Evolutionary conservation across 202 grass and related monocot genomes (phyloP).

Genomic region (Setaria italica): DNA sequence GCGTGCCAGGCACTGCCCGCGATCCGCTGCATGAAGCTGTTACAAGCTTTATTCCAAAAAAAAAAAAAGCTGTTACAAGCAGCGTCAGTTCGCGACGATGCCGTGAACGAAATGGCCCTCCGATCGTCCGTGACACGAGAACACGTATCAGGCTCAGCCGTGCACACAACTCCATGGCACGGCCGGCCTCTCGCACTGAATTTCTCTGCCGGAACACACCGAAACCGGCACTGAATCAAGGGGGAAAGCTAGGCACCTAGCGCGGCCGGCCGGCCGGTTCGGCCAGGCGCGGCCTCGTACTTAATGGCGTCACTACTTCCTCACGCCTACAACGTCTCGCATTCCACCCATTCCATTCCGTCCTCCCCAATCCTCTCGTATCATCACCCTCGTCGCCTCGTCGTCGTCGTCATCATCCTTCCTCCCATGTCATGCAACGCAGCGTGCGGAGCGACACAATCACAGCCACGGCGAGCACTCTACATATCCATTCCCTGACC

Average conservation of each 20-base stretch:
- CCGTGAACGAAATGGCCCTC: background rate
- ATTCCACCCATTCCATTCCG: slow-evolving; percentile 40
- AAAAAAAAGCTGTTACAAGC: background rate
- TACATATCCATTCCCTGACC: slow-evolving; percentile 6
- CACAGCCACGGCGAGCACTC: background rate
- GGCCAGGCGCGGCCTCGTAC: slow-evolving; percentile 43
- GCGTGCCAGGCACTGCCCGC: background rate
- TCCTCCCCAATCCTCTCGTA: background rate
- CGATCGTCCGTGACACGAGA: background rate
- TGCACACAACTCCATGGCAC: slow-evolving; percentile 37
- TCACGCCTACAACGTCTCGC: slow-evolving; percentile 75
- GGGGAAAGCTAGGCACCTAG: background rate
- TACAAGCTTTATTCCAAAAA: too few relatives aligned
- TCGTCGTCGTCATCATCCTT: background rate
- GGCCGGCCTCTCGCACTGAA: background rate
- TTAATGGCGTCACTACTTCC: slow-evolving; percentile 76
- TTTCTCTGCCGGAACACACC: background rate
- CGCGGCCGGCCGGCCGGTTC: background rate
- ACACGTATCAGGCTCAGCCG: background rate
- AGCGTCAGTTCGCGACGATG: background rate
- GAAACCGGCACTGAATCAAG: background rate
- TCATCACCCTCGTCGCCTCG: slow-evolving; percentile 14
- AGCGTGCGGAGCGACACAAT: slow-evolving; percentile 25
- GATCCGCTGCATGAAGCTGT: background rate
- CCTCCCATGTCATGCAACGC: slow-evolving; percentile 33